Conservation (phyloP, 306 rosid species). For the Quercus robur region DNA sequence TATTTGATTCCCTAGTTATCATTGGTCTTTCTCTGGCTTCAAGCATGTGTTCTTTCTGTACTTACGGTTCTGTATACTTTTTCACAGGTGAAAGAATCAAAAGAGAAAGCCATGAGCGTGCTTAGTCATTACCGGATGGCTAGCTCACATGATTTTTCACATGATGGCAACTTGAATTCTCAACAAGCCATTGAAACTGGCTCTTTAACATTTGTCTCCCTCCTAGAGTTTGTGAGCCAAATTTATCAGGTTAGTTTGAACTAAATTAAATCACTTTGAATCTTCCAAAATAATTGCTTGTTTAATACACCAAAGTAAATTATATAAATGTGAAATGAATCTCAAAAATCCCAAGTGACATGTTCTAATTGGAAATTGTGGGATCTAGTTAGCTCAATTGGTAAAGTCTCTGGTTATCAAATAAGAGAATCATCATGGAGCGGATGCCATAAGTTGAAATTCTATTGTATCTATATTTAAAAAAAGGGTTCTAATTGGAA, state of each 20-base stretch:
- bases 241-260: conserved; percentile 74
- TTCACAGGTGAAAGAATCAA: conserved; percentile 86
- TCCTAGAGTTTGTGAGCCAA: conserved; percentile 88
- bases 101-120: conserved; percentile 77
- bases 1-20: background rate
- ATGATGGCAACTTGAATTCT: conserved; percentile 50
- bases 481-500: background rate
- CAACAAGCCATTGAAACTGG: conserved; percentile 44
- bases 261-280: conserved; percentile 6
- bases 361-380: too few relatives aligned
- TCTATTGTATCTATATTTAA: too few relatives aligned
- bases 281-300: background rate
- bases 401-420: too few relatives aligned
- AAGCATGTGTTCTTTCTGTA: background rate
- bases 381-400: too few relatives aligned
- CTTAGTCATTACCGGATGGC: conserved; percentile 69
- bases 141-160: conserved; percentile 67
- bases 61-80: conserved; percentile 15
- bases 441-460: too few relatives aligned
- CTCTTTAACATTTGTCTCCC: conserved; percentile 68
- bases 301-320: background rate
- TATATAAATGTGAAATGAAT: background rate
- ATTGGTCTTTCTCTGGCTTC: background rate
- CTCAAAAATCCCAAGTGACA: background rate
- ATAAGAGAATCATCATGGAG: too few relatives aligned